These are phyloP conservation scores for Leonotis leonurus DNA, from an alignment of 257 asterid genomes.

Conservation along the genomic window DNA sequence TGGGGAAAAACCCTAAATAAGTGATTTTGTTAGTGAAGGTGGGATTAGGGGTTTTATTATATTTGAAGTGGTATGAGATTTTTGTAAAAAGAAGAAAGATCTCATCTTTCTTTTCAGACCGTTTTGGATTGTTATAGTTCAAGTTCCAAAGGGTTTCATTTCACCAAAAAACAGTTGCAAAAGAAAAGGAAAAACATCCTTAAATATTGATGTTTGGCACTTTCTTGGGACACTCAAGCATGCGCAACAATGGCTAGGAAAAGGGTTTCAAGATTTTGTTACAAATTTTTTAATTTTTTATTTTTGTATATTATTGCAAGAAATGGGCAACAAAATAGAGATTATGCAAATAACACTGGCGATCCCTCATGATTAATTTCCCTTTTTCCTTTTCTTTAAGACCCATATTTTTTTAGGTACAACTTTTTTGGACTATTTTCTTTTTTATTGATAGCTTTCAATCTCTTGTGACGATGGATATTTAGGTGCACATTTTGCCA, in stretches of 20 bases:
- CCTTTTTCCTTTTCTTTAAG: no score
- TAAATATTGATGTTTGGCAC: slow-evolving; percentile 20
- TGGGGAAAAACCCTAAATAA: slow-evolving; percentile 18
- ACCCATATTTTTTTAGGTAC: no score
- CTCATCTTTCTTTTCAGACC: slow-evolving; percentile 7
- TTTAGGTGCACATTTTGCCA: slow-evolving; percentile 77
- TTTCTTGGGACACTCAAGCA: slow-evolving; percentile 68
- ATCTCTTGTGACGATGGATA: no score
- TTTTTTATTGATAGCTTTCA: no score
- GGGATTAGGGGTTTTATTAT: no score
- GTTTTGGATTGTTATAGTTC: slow-evolving; percentile 14
- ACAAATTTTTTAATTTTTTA: no score
- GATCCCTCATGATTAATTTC: no score
- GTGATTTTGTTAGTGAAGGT: no score
- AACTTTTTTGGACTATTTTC: no score
- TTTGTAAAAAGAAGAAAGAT: slow-evolving; percentile 2
- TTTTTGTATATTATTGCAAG: not conserved
- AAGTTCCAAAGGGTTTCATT: slow-evolving; percentile 36
- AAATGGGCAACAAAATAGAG: no score
- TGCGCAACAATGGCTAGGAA: slow-evolving; percentile 40
- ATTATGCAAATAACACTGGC: no score
- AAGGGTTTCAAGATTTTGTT: slow-evolving; percentile 20
- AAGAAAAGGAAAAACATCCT: slow-evolving; percentile 19
- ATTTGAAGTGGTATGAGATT: slow-evolving; percentile 16
- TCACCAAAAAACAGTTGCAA: not conserved